Base-by-base conservation (phyloP, 495 filamentous ascomycete genomes). In the Tirmania nivea region DNA sequence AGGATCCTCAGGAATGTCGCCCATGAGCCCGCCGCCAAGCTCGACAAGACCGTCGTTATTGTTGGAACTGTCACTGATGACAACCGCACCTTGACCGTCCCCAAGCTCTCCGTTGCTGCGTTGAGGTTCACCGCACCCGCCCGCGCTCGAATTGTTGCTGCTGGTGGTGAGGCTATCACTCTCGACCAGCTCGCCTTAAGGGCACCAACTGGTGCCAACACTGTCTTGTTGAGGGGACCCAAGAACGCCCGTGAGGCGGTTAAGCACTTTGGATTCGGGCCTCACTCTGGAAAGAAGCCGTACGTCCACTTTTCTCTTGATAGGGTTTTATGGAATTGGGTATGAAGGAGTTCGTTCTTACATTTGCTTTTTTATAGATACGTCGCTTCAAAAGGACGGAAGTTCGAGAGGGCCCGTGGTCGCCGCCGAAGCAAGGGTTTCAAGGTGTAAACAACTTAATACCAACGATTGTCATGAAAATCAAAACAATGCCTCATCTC, bases 231-330 rank as follows among this genome's bases (percentile, higher is more conserved):
- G 67, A 79, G 92, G 67, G 90, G 90, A 56, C 85, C 92, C 64
- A 95, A 94, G 86, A 95, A 94, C 70, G 70, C 85, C 56, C 78
- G 90, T 60, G 90, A 97, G 80, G 87, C 90, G 50, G 75, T 95
- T 66, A 96, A 94, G 81, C 92, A 96, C 75, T 96, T 97, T 69
- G 90, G 90, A 63, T 81, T 97, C 62, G 90, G 90, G 52, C 90
- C 90, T 50, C 90, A 97, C 77, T 85, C 79, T 69, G 75, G 92
- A 77, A 96, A 97, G 84, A 65, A 65, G 51, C 62, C 62, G 85
- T 88, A 67, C 56, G 78, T 71, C 57, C 49, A 3, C 25, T 31
- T 31, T 3, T 31, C 25, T 53, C 25, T 49, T 54, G 17, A 19
- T 19, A 9, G 17, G 21, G 8, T 54, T 20, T 14, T 14, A 14